Conservation (phyloP, 768 basidiomycete genomes). For the Boletus reticuloceps region DNA sequence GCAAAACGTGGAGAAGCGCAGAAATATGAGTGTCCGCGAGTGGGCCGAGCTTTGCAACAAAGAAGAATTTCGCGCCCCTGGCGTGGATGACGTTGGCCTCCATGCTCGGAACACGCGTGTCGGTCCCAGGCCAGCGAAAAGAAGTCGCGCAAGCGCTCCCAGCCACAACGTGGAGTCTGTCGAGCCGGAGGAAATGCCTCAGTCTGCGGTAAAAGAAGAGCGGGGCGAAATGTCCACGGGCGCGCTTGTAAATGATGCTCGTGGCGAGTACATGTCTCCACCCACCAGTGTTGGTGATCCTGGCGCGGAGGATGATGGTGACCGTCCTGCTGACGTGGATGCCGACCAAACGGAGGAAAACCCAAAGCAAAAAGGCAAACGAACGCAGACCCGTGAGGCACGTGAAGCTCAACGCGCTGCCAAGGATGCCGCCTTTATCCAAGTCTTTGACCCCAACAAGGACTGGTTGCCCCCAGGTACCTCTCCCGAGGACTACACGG, state of each 20-base stretch:
- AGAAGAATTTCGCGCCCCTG: slow-evolving; percentile 72
- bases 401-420: slow-evolving; percentile 45
- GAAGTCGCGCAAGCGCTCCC: slow-evolving; percentile 43
- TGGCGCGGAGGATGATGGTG: slow-evolving; percentile 15
- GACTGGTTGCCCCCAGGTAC: slow-evolving; percentile 85
- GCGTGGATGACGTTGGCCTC: slow-evolving; percentile 64
- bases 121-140: slow-evolving; percentile 36
- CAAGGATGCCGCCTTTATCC: slow-evolving; percentile 55
- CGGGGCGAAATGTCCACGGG: slow-evolving; percentile 14
- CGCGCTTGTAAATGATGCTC: slow-evolving; percentile 4
- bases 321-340: slow-evolving; percentile 6
- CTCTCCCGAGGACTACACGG: slow-evolving; percentile 72
- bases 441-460: slow-evolving; percentile 64
- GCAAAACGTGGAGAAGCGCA: slow-evolving; percentile 87
- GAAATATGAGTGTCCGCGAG: slow-evolving; percentile 80
- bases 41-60: slow-evolving; percentile 78
- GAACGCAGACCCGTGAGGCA: slow-evolving; percentile 40
- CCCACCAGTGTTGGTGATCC: slow-evolving; percentile 26
- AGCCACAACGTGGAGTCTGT: slow-evolving; percentile 38
- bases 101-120: slow-evolving; percentile 41
- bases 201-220: slow-evolving; percentile 46
- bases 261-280: slow-evolving; percentile 24
- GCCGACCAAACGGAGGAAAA: slow-evolving; percentile 33
- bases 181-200: slow-evolving; percentile 39
- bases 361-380: slow-evolving; percentile 41